Percentiles rank a stretch among this genome's conserved stretches.
Evolutionary conservation across 2,329 filamentous ascomycete species (phyloP).

Genomic region (Lachnellula hyalina): DNA sequence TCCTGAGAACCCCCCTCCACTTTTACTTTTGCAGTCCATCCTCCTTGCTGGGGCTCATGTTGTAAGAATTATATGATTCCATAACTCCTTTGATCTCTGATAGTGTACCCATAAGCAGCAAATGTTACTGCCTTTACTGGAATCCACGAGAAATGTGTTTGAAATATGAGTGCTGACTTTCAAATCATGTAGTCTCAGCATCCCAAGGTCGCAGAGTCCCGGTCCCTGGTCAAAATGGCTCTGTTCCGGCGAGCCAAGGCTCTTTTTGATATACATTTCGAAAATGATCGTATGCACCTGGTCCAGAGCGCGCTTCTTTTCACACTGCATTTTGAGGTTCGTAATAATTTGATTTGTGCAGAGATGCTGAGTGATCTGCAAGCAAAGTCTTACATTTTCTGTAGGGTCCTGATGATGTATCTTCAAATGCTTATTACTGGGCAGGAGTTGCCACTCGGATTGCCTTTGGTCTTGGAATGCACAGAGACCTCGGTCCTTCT

Average conservation of each 20-base stretch:
- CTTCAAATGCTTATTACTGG: slow-evolving; percentile 27
- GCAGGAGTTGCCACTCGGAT: slow-evolving; percentile 26
- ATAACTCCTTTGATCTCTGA: no score
- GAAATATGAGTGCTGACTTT: no score
- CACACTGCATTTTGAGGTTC: slow-evolving; percentile 1
- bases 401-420: slow-evolving; percentile 21
- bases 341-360: no score
- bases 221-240: slow-evolving; percentile 20
- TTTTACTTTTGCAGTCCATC: slow-evolving; percentile 29
- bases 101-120: no score
- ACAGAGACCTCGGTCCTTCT: slow-evolving; percentile 16
- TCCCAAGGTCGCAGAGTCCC: slow-evolving; percentile 21
- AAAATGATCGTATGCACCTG: slow-evolving; percentile 25
- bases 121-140: no score
- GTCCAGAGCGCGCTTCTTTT: slow-evolving; percentile 29
- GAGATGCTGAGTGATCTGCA: no score
- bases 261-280: slow-evolving; percentile 28
- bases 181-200: slow-evolving; percentile 5
- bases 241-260: slow-evolving; percentile 26
- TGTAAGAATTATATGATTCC: slow-evolving; percentile 6
- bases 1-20: slow-evolving; percentile 20
- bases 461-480: slow-evolving; percentile 27
- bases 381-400: slow-evolving; percentile 17
- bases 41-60: slow-evolving; percentile 27
- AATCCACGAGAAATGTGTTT: no score